Conservation (phyloP, 2,329 filamentous ascomycete species). For the Aspergillus hortae region DNA sequence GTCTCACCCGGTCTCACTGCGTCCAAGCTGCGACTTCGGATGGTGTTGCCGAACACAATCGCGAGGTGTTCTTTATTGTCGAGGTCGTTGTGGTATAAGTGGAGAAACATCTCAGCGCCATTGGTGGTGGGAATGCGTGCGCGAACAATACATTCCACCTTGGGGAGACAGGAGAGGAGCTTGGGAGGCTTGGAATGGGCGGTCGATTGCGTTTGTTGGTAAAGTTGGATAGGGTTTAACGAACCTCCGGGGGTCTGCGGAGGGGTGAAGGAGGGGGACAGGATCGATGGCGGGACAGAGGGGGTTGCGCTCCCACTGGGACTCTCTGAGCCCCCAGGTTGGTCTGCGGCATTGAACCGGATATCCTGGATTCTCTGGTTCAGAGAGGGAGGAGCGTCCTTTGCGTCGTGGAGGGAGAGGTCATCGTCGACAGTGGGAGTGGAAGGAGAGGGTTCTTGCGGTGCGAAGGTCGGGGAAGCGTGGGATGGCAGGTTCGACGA, state of each 20-base stretch:
- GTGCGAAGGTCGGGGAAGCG: conserved; percentile 48
- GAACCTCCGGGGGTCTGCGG: conserved; percentile 42
- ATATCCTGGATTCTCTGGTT: conserved; percentile 12
- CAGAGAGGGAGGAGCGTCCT: conserved; percentile 4
- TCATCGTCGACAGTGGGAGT: conserved; percentile 18
- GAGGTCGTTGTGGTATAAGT: conserved; percentile 87
- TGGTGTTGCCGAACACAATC: conserved; percentile 89
- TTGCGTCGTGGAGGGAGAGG: conserved; percentile 18
- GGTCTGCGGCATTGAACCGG: conserved; percentile 16
- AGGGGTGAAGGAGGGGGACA: conserved; percentile 53
- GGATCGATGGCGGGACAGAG: conserved; percentile 49
- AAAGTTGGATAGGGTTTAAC: conserved; percentile 28
- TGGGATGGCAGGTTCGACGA: conserved; percentile 53
- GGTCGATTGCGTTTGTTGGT: conserved; percentile 25
- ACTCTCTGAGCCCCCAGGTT: conserved; percentile 20
- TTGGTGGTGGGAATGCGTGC: conserved; percentile 90
- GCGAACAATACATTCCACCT: conserved; percentile 90
- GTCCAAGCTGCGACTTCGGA: conserved; percentile 64
- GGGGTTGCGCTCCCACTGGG: conserved; percentile 37
- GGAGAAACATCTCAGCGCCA: conserved; percentile 94
- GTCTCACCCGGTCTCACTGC: conserved; percentile 45
- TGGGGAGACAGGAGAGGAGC: conserved; percentile 70
- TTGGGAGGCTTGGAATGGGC: conserved; percentile 58
- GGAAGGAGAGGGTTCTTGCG: conserved; percentile 28
- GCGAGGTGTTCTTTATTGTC: conserved; percentile 96